phyloP scores from a whole-genome alignment of 2,329 filamentous ascomycete genomes.

The Salinomyces thailandicus region DNA sequence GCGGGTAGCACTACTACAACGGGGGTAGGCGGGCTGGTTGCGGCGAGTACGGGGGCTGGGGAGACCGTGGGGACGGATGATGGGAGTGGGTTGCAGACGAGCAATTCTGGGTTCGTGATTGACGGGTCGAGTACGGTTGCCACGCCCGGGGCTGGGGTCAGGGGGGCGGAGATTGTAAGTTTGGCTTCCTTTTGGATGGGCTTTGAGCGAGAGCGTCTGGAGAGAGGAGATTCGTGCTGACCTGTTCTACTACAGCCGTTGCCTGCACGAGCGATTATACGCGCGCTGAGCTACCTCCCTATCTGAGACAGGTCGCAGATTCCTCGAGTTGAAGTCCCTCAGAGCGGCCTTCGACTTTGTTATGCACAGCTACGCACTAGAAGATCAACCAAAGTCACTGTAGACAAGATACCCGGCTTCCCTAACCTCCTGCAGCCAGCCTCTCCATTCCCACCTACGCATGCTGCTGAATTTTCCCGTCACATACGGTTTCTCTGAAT shows the following conservation, averaged over 20 bases:
- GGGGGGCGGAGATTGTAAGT: slow-evolving; percentile 24
- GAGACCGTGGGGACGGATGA: background rate
- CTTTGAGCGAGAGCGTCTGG: too few species aligned
- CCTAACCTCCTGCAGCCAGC: too few species aligned
- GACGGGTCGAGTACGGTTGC: slow-evolving; percentile 24
- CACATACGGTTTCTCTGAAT: too few species aligned
- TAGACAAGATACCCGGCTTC: too few species aligned
- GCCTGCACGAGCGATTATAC: slow-evolving; percentile 15
- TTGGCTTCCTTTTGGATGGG: slow-evolving; percentile 8
- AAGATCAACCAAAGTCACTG: too few species aligned
- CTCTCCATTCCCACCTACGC: too few species aligned
- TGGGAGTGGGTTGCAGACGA: background rate
- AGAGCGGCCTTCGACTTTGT: too few species aligned
- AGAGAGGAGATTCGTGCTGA: background rate
- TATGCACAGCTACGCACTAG: too few species aligned
- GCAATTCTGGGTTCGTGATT: slow-evolving; percentile 18
- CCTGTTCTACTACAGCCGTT: slow-evolving; percentile 16
- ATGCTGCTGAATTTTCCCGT: too few species aligned
- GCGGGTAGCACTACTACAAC: slow-evolving; percentile 7
- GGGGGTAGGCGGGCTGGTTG: background rate
- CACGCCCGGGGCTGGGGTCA: slow-evolving; percentile 19
- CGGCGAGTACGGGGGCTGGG: background rate
- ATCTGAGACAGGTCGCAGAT: slow-evolving; percentile 13
- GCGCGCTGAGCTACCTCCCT: slow-evolving; percentile 16
- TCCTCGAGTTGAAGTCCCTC: too few species aligned